Evolutionary conservation across 1,284 basidiomycete species (phyloP), one percentile per base, ranked within the genome.

Genomic region (Tilletia caries): DNA sequence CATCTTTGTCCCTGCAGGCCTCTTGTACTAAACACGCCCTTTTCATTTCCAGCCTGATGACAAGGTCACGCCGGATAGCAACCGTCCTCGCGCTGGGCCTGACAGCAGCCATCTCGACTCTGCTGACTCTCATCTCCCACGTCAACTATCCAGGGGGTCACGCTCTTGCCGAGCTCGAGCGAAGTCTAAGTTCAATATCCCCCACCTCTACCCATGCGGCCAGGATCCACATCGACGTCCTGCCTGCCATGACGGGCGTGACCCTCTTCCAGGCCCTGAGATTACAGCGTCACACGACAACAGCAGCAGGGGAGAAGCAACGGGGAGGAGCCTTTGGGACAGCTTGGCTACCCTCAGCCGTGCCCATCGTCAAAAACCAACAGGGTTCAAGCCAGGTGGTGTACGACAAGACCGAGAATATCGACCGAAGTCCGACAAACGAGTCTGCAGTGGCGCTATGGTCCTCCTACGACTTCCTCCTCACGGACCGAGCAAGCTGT

Each of bases 81-180:
- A 23, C 25, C 52, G n/a, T 65, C 18, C n/a, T 34, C 43, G 29
- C 33, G 2, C 32, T 71, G n/a, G 48, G n/a, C 27, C 32, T 74
- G 1, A 75, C 77, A 20, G 8, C 71, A 8, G 72, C 69, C 1
- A 48, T 69, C 62, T 74, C 76, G 43, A 64, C 34, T 44, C 66
- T 82, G 33, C 69, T 88, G 2, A 88, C 88, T 0, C 83, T 84
- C 44, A 85, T 90, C 0, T 92, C 92, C 3, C 86, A 87, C 50
- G 82, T 83, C 67, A 98, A 98, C 84, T 98, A 98, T 79, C 94
- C 95, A 0, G 95, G 95, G 1, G 95, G 95, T 0, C 83, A 87
- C 5, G 91, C 93, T 0, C 85, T 96, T 66, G 79, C 81, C 2
- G 76, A 82, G 0, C 88, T 95, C 73, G 91, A 95, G 74, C 75